phyloP scores from a whole-genome alignment of 257 asterid genomes.

The Solanum dulcamara region DNA sequence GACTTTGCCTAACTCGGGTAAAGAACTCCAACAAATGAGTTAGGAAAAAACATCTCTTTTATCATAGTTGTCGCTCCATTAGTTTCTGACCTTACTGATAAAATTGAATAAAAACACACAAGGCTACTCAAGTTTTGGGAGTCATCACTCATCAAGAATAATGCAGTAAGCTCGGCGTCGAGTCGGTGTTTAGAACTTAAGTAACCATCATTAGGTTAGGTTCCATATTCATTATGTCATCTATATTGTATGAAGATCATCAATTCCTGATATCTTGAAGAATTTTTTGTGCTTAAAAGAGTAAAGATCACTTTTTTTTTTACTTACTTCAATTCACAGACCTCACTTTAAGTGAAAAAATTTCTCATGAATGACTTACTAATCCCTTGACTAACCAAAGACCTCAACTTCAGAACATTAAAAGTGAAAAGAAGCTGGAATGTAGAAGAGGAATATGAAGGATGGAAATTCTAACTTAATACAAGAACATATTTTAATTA shows the following conservation, averaged over 20 bases:
- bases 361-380: background rate
- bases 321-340: background rate
- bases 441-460: background rate
- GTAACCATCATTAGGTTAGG: background rate
- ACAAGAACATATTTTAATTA: background rate
- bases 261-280: background rate
- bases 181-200: background rate
- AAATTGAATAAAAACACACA: background rate
- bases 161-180: background rate
- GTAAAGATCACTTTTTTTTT: background rate
- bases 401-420: background rate
- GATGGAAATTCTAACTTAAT: background rate
- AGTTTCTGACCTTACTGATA: background rate
- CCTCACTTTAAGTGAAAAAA: background rate
- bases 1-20: background rate
- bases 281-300: background rate
- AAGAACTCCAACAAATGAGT: background rate
- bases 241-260: background rate
- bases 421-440: background rate
- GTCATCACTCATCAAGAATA: background rate
- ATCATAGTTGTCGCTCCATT: background rate
- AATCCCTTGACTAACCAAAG: background rate
- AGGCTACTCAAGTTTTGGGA: background rate
- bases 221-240: background rate
- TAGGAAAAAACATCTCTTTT: background rate